Percentiles rank a stretch among this genome's conserved stretches.
Evolutionary conservation across 2,329 filamentous ascomycete species (phyloP).

Genomic region (Claviceps arundinis): DNA sequence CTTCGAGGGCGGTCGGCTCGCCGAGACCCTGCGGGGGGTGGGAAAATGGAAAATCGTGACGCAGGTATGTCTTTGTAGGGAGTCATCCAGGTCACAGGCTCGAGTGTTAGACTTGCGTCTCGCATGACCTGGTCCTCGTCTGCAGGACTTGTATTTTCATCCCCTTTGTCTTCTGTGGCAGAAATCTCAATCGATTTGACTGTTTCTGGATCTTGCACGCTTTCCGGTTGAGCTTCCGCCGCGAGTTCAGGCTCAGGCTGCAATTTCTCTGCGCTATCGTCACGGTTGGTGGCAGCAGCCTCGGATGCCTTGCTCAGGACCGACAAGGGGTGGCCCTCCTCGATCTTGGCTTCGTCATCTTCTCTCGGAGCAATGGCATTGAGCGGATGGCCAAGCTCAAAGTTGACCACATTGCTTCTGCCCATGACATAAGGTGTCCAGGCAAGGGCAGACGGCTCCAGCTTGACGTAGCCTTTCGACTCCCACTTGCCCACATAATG

Average conservation of each 20-base stretch:
- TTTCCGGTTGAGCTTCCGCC: not conserved
- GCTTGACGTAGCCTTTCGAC: constrained; percentile 70
- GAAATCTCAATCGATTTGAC: constrained; percentile 19
- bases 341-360: constrained; percentile 42
- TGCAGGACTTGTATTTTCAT: constrained; percentile 12
- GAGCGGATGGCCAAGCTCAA: constrained; percentile 67
- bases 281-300: constrained; percentile 5
- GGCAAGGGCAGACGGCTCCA: constrained; percentile 67
- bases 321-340: constrained; percentile 15
- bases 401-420: constrained; percentile 65
- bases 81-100: constrained; percentile 28
- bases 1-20: constrained; percentile 33
- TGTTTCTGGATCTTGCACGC: constrained; percentile 11
- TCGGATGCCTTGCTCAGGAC: not conserved
- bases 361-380: constrained; percentile 82
- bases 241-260: constrained; percentile 1
- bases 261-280: constrained; percentile 4
- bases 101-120: constrained; percentile 11
- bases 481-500: constrained; percentile 86
- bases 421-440: constrained; percentile 99
- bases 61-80: constrained; percentile 49
- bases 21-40: constrained; percentile 41
- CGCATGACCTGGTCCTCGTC: constrained; percentile 16
- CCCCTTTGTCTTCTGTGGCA: constrained; percentile 18
- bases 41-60: constrained; percentile 66